Conservation (phyloP, 768 basidiomycete genomes). For the Lepiota venenata region DNA sequence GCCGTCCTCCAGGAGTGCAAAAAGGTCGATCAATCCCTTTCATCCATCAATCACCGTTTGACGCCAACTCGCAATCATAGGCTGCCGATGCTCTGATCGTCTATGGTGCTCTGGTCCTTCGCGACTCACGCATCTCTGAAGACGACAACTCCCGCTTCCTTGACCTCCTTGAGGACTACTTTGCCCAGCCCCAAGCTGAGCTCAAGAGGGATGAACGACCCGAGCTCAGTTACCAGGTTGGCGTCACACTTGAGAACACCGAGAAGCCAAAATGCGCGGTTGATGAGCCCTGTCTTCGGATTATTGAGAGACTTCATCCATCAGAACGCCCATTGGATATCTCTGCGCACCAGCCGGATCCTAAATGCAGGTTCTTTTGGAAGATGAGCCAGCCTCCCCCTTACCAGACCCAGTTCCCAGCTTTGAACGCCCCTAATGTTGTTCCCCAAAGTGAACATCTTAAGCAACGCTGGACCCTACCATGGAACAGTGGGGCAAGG, state of each 20-base stretch:
- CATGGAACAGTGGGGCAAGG: constrained; percentile 84
- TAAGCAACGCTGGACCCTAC: constrained; percentile 61
- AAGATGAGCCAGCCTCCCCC: constrained; percentile 74
- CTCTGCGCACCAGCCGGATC: constrained; percentile 76
- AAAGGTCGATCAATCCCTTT: constrained; percentile 39
- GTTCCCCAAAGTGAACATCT: constrained; percentile 62
- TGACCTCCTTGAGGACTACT: constrained; percentile 93
- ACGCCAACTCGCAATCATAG: constrained; percentile 29
- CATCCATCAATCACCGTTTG: constrained; percentile 3
- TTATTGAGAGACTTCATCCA: constrained; percentile 76
- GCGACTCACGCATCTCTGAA: constrained; percentile 82
- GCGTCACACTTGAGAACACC: constrained; percentile 94
- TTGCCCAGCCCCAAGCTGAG: constrained; percentile 60
- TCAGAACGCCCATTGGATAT: constrained; percentile 85
- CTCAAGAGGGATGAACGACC: constrained; percentile 79
- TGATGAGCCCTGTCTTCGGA: constrained; percentile 74
- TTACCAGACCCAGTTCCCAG: constrained; percentile 75
- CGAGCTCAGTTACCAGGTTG: constrained; percentile 87
- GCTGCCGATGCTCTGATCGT: constrained; percentile 78
- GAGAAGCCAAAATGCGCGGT: constrained; percentile 88
- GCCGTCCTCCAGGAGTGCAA: constrained; percentile 57
- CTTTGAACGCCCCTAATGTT: constrained; percentile 78
- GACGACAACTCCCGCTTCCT: constrained; percentile 80
- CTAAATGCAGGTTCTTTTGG: constrained; percentile 95
- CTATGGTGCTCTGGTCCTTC: constrained; percentile 84